Conservation (phyloP, 1,139 yeast species). For the Lodderomyces pseudojiufengensis region DNA sequence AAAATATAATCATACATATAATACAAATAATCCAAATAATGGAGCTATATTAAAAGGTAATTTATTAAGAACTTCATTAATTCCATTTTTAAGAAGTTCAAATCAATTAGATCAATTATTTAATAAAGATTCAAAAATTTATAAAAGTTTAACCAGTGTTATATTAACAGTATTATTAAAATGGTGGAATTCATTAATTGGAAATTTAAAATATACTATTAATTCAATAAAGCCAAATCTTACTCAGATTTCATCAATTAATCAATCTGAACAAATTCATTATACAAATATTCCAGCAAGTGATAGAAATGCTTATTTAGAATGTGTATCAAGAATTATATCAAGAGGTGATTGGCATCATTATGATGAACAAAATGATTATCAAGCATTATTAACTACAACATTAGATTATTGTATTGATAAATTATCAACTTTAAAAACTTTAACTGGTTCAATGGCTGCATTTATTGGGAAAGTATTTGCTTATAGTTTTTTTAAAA, state of each 20-base stretch:
- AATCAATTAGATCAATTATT: constrained; percentile 25
- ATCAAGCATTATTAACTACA: constrained; percentile 36
- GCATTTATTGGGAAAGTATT: constrained; percentile 82
- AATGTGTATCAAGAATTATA: constrained; percentile 65
- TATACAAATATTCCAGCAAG: constrained; percentile 16
- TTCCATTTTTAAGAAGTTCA: constrained; percentile 57
- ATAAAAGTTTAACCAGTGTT: constrained; percentile 34
- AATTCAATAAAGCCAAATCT: constrained; percentile 1
- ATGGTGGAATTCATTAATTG: constrained; percentile 68
- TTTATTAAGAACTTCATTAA: constrained; percentile 58
- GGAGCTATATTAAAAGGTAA: constrained; percentile 58
- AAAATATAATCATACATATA: constrained; percentile 21
- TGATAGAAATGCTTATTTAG: constrained; percentile 71
- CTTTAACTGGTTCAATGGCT: constrained; percentile 53
- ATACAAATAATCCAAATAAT: constrained; percentile 1
- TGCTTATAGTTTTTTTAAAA: constrained; percentile 59
- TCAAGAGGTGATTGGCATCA: constrained; percentile 61
- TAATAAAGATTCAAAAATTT: constrained; percentile 22
- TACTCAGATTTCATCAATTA: constrained; percentile 2
- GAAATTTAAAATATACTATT: constrained; percentile 25
- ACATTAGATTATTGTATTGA: constrained; percentile 58
- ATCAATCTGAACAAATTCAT: constrained; percentile 7
- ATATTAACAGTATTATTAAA: constrained; percentile 41
- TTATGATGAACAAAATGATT: constrained; percentile 22
- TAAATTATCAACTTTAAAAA: constrained; percentile 49